Conservation (phyloP, 2,329 filamentous ascomycete species). For the Coniella lustricola region DNA sequence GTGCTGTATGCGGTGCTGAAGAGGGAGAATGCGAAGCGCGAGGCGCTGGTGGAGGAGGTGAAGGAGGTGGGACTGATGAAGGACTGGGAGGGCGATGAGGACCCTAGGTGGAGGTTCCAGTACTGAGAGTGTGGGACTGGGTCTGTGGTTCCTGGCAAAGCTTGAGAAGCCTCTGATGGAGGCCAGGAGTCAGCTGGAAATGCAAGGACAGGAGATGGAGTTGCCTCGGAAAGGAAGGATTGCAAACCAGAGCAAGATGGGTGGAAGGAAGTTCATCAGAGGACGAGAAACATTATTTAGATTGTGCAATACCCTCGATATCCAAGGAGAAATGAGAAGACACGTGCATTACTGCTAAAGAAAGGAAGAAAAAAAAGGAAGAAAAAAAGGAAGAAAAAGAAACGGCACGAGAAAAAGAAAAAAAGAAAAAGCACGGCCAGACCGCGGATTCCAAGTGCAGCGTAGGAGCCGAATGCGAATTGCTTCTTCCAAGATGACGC, state of each 20-base stretch:
- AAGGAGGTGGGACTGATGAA: slow-evolving; percentile 42
- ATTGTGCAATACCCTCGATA: too few relatives aligned
- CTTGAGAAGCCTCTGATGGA: too few relatives aligned
- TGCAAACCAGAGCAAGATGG: too few relatives aligned
- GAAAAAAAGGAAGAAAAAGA: not conserved
- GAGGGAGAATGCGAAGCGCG: slow-evolving; percentile 50
- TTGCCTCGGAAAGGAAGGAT: too few relatives aligned
- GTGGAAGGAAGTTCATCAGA: too few relatives aligned
- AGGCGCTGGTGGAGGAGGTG: slow-evolving; percentile 34
- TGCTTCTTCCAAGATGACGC: too few relatives aligned
- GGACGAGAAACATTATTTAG: too few relatives aligned
- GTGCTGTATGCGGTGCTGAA: slow-evolving; percentile 47
- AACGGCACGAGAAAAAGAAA: not conserved
- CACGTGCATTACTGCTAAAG: not conserved
- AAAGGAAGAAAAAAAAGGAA: not conserved
- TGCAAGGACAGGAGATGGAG: too few relatives aligned
- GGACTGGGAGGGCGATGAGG: slow-evolving; percentile 55
- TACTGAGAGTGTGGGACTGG: slow-evolving; percentile 29
- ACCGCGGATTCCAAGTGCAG: too few relatives aligned
- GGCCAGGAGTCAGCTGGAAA: too few relatives aligned
- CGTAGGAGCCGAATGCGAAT: too few relatives aligned
- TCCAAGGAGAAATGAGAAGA: not conserved
- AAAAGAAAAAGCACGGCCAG: not conserved
- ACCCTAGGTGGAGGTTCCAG: slow-evolving; percentile 61
- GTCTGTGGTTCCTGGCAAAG: too few relatives aligned